Evolutionary conservation across 2,329 filamentous ascomycete genomes (phyloP).

Genomic region (Amylocarpus encephaloides): DNA sequence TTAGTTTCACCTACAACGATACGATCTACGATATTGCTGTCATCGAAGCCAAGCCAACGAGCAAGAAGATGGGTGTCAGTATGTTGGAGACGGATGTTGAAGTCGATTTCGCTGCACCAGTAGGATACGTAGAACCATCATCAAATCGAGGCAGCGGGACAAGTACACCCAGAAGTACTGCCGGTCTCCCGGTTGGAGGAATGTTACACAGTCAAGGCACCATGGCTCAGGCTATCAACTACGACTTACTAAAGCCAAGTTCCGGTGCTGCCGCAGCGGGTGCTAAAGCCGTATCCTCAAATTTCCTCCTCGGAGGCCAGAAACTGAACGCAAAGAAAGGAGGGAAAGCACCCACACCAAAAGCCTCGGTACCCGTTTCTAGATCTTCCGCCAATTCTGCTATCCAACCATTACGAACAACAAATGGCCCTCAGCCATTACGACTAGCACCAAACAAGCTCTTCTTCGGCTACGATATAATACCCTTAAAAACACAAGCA

Average conservation of each 20-base stretch:
- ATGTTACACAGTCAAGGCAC: constrained; percentile 77
- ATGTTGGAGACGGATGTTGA: constrained; percentile 95
- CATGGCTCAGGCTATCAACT: constrained; percentile 99
- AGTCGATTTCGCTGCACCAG: constrained; percentile 89
- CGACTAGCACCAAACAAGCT: constrained; percentile 81
- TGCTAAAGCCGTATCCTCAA: constrained; percentile 59
- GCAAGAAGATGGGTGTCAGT: constrained; percentile 77
- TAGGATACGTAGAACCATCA: constrained; percentile 89
- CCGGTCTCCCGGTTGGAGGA: constrained; percentile 62
- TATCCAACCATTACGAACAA: constrained; percentile 36
- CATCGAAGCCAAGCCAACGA: constrained; percentile 83
- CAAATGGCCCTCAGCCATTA: constrained; percentile 79
- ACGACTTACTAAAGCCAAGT: constrained; percentile 78
- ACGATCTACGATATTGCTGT: constrained; percentile 90
- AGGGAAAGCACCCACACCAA: constrained; percentile 67
- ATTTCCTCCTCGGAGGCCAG: constrained; percentile 76
- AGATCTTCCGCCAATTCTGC: constrained; percentile 39
- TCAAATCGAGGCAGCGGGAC: constrained; percentile 63
- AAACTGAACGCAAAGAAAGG: constrained; percentile 77
- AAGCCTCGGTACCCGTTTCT: constrained; percentile 65
- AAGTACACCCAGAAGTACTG: constrained; percentile 69
- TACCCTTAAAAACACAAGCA: constrained; percentile 73
- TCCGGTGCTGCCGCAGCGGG: constrained; percentile 58
- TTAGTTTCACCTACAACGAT: constrained; percentile 96
- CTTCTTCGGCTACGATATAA: constrained; percentile 94